Percentiles rank a stretch among this genome's conserved stretches.
These are phyloP conservation scores for Jatropha curcas DNA, from an alignment of 345 rosid genomes.

Conservation along the genomic window DNA sequence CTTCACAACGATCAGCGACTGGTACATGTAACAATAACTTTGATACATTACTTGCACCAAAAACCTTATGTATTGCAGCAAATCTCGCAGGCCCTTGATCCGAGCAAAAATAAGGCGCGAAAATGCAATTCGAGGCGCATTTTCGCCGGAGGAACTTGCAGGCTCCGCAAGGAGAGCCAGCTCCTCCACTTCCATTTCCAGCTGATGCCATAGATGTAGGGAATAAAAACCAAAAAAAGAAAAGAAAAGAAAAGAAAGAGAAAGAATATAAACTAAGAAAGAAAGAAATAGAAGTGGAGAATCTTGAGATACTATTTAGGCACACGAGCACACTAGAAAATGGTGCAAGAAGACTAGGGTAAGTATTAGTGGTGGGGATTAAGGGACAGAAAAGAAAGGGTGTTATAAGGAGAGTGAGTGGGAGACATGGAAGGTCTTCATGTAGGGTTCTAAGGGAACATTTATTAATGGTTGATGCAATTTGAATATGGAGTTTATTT, in stretches of 20 bases:
- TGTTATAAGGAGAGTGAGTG: conserved; percentile 40
- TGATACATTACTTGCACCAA: conserved; percentile 77
- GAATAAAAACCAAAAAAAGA: not conserved
- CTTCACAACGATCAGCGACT: conserved; percentile 64
- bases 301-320: conserved; percentile 7
- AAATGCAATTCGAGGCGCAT: conserved; percentile 65
- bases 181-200: conserved; percentile 37
- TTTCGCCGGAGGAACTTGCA: conserved; percentile 77
- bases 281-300: not conserved
- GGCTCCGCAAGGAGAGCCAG: conserved; percentile 72
- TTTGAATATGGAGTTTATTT: not conserved
- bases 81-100: conserved; percentile 69
- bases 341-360: conserved; percentile 28
- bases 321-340: conserved; percentile 55
- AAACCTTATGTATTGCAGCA: conserved; percentile 77
- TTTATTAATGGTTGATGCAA: conserved; percentile 47
- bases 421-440: conserved; percentile 52
- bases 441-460: conserved; percentile 66
- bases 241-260: not conserved
- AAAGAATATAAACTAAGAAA: not conserved
- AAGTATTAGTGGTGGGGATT: conserved; percentile 13
- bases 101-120: conserved; percentile 72
- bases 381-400: conserved; percentile 17
- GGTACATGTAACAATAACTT: conserved; percentile 63
- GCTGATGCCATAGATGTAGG: conserved; percentile 55